These are phyloP conservation scores for Pleurotus sapidus DNA, from an alignment of 768 basidiomycete species.

Conservation along the genomic window DNA sequence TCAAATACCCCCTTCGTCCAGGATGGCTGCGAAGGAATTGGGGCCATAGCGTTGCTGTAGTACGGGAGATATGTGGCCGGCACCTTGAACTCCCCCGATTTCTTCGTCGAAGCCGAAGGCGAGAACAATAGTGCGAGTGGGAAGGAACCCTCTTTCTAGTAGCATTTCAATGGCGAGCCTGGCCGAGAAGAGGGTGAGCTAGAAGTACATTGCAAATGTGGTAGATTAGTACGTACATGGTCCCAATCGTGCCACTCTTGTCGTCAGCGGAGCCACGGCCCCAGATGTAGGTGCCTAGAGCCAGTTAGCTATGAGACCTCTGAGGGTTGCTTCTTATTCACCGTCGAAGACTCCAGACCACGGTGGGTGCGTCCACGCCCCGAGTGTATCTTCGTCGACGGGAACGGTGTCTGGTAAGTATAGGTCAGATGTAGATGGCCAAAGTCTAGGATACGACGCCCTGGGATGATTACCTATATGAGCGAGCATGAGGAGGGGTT, in stretches of 20 bases:
- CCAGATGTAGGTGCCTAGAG: slow-evolving; percentile 53
- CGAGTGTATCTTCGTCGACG: too few species aligned
- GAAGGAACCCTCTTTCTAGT: slow-evolving; percentile 55
- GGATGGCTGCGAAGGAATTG: slow-evolving; percentile 69
- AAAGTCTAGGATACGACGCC: too few species aligned
- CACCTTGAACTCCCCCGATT: slow-evolving; percentile 57
- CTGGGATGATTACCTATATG: too few species aligned
- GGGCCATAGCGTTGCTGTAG: slow-evolving; percentile 64
- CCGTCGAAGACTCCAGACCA: too few species aligned
- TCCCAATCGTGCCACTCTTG: slow-evolving; percentile 67
- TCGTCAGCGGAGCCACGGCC: slow-evolving; percentile 75
- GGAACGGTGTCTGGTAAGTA: too few species aligned
- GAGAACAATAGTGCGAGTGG: slow-evolving; percentile 58
- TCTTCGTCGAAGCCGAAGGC: slow-evolving; percentile 81
- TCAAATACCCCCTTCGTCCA: slow-evolving; percentile 82
- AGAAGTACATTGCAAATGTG: not conserved
- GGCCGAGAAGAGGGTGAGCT: not conserved
- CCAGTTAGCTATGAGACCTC: too few species aligned
- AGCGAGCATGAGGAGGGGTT: too few species aligned
- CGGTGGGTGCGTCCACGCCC: too few species aligned
- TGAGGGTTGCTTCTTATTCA: too few species aligned
- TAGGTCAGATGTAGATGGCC: too few species aligned
- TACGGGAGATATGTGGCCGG: slow-evolving; percentile 38
- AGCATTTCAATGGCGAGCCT: slow-evolving; percentile 63
- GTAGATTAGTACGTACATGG: slow-evolving; percentile 39